Base-by-base conservation (phyloP, 106 monocot genomes). In the Acorus calamus region DNA sequence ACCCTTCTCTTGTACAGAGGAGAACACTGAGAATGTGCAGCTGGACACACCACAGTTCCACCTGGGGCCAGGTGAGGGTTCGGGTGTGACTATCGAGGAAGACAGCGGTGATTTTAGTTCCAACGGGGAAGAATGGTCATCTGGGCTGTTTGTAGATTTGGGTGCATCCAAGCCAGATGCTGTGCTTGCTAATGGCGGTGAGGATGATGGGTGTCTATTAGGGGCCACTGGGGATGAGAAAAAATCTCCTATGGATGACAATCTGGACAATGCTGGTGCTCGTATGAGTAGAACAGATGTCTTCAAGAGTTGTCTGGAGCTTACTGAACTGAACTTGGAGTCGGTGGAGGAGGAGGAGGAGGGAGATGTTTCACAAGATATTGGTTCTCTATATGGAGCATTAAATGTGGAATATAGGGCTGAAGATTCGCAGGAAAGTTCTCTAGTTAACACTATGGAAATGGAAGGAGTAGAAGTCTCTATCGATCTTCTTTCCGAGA, bases 1-100 rank as follows among this genome's bases (percentile, higher is more conserved):
- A 14, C 94, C 90, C 44, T 76, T 94, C 55, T 87, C 78, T 3
- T 77, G 80, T 4, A 81, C 59, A 63, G 87, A 84, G 67, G 75
- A 73, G 14, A 70, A 51, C 6, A 63, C 77, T 4, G 72, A 80
- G 11, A 80, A 78, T 60, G 79, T 94, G 70, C 80, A 87, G 59
- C 61, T 90, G 11, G 77, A 56, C 57, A 80, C 74, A 8, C 94
- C 94, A 49, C 94, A 90, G 55, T 96, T 96, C 64, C 94, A 90
- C 50, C 69, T 96, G 48, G 94, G 94, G 8, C 94, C 89, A 44
- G 94, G 86, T 58, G 82, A 96, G 61, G 69, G 81, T 53, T 66
- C 87, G 52, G 56, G 72, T 63, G 78, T 28, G 28, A 28, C 28
- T 28, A 28, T 28, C 28, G 28, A 28, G 28, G 28, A 28, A 28